Conservation (phyloP, 768 basidiomycete species). For the Crassisporium funariophilum region DNA sequence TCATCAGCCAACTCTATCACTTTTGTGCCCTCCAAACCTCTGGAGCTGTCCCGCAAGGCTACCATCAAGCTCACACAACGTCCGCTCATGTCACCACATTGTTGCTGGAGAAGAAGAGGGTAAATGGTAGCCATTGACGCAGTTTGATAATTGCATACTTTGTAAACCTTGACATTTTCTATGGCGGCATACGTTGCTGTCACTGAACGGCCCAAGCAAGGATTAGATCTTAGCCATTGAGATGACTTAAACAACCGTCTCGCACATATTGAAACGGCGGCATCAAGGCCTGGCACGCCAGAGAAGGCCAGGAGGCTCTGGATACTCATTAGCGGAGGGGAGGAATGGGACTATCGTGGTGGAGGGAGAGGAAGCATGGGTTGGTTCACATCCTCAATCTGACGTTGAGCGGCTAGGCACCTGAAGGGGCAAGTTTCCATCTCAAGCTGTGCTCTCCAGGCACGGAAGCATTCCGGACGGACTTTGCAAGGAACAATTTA, state of each 20-base stretch:
- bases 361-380: too few species aligned
- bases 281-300: constrained; percentile 32
- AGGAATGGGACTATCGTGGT: constrained; percentile 7
- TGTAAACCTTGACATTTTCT: constrained; percentile 41
- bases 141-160: constrained; percentile 23
- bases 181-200: constrained; percentile 28
- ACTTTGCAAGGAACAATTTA: constrained; percentile 4
- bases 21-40: constrained; percentile 33
- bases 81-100: constrained; percentile 35
- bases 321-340: constrained; percentile 25
- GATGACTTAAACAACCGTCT: background rate
- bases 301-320: constrained; percentile 22
- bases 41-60: constrained; percentile 33
- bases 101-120: constrained; percentile 29
- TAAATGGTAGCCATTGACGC: background rate
- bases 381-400: too few species aligned
- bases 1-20: constrained; percentile 36
- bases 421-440: constrained; percentile 1
- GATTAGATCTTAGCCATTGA: constrained; percentile 2
- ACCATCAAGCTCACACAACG: constrained; percentile 34
- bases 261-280: constrained; percentile 28
- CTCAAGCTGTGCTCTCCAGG: constrained; percentile 8
- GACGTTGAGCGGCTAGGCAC: constrained; percentile 4
- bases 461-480: constrained; percentile 1
- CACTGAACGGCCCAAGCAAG: constrained; percentile 23